Base-by-base conservation (phyloP, 768 basidiomycete genomes). In the Botryobasidium botryosum region DNA sequence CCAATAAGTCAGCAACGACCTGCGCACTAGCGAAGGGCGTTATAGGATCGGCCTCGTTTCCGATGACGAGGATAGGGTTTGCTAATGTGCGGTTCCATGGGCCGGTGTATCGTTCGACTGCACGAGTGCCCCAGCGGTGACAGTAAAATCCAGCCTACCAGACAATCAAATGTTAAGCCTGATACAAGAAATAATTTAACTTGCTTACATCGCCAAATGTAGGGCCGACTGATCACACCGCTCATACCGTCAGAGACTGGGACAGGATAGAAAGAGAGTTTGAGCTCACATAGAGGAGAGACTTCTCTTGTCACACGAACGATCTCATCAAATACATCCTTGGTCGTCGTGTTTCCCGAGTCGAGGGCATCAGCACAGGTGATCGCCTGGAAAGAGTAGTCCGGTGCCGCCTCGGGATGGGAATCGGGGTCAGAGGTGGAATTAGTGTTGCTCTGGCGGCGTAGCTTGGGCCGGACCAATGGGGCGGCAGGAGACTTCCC, bases 21-120 rank as follows among this genome's bases (percentile, higher is more conserved):
- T 46, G 18, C 4, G 54, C 54, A 20, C 32, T 35, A 4, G 46
- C 25, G 7, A 51, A 40, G 1, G 54, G 54, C 1, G 54, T 53
- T 3, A 51, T 32, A 10, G 54, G 54, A 40, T 51, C 44, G n/a
- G 49, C 56, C 17, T 51, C 50, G 31, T 60, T 60, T 43, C 56
- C 55, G 28, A 58, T 28, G 13, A 60, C 46, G 3, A 60, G 50
- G 15, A 58, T 55, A 7, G 54, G 55, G 36, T 56, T 56, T 28
- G 46, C 46, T 25, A 57, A 39, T n/a, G 57, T 58, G 33, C 43
- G 44, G 47, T 58, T 58, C 56, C 56, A 60, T n/a, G 59, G 59
- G 15, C 59, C 59, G 18, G 40, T 18, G 48, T 54, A 59, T 17
- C 57, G 49, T 44, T 59, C 58, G 10, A 53, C 55, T 3, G 53